phyloP scores from a whole-genome alignment of 495 filamentous ascomycete genomes.

The Aspergillus leporis region DNA sequence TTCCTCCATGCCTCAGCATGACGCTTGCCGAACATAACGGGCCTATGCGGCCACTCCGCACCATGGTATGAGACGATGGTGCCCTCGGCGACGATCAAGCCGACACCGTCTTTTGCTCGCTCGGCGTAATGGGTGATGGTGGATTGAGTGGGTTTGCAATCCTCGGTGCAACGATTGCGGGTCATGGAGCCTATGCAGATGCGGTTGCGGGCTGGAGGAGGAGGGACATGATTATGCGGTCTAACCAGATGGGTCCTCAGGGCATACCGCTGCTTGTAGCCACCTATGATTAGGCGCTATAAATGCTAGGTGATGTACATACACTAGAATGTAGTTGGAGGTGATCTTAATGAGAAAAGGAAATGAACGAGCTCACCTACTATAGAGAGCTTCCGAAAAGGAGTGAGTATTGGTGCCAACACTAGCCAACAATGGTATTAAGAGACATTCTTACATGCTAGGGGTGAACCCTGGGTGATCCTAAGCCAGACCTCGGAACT shows the following conservation, averaged over 20 bases:
- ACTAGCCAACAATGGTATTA: too few species aligned
- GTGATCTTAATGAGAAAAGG: too few species aligned
- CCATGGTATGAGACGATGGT: constrained; percentile 56
- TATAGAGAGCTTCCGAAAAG: too few species aligned
- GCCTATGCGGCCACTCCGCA: constrained; percentile 50
- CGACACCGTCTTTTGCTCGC: constrained; percentile 56
- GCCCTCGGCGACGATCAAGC: constrained; percentile 61
- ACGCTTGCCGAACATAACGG: constrained; percentile 55
- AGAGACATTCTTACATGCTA: too few species aligned
- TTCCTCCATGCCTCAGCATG: constrained; percentile 57
- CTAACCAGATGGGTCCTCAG: too few species aligned
- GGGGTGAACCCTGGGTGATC: neutral
- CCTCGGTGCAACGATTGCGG: constrained; percentile 14
- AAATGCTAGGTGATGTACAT: too few species aligned
- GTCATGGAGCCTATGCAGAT: constrained; percentile 17
- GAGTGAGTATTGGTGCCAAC: too few species aligned
- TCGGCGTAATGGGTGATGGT: constrained; percentile 58
- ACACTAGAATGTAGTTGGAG: too few species aligned
- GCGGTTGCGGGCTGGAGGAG: constrained; percentile 15
- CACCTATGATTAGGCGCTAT: too few species aligned
- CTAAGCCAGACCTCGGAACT: neutral
- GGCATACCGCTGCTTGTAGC: too few species aligned
- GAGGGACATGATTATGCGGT: neutral
- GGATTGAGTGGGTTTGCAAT: constrained; percentile 5
- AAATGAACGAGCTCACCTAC: too few species aligned